A percentile compares a stretch with the other conserved stretches of the same genome.
These are phyloP conservation scores for Lentinus brumalis DNA, from an alignment of 768 basidiomycete genomes.

Conservation along the genomic window DNA sequence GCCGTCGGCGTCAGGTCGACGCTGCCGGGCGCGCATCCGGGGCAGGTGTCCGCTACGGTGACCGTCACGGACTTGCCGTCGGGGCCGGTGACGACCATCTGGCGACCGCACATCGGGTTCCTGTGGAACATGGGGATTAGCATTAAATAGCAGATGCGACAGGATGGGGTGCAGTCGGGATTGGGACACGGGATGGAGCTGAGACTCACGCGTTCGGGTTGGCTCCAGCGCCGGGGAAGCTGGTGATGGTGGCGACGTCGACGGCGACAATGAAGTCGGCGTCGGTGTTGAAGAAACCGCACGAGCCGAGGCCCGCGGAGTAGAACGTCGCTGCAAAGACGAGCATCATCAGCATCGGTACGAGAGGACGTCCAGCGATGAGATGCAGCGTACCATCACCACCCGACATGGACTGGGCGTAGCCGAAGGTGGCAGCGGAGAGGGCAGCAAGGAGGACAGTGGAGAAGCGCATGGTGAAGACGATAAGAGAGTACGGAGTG, in stretches of 20 bases:
- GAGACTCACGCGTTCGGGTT: conserved; percentile 18
- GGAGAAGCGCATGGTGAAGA: conserved; percentile 18
- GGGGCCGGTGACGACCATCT: conserved; percentile 26
- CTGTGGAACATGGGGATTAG: conserved; percentile 12
- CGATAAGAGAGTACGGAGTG: background rate
- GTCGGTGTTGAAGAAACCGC: conserved; percentile 37
- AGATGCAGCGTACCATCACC: conserved; percentile 15
- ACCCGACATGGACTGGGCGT: conserved; percentile 5
- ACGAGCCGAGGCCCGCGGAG: conserved; percentile 41
- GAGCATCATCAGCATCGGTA: background rate
- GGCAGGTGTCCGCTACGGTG: conserved; percentile 34
- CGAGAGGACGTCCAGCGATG: background rate
- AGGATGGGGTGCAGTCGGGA: background rate
- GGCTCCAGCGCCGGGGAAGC: conserved; percentile 29
- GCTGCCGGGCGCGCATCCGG: conserved; percentile 29
- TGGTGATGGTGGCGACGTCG: conserved; percentile 35
- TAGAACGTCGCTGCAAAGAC: conserved; percentile 33
- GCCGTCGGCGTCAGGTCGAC: conserved; percentile 32
- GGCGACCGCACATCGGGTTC: conserved; percentile 37
- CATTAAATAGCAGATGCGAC: background rate
- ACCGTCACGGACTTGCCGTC: conserved; percentile 31
- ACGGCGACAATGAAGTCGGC: conserved; percentile 40
- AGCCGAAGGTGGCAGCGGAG: conserved; percentile 9
- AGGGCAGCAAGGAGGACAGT: conserved; percentile 10
- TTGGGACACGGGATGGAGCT: background rate